Evolutionary conservation across 2,329 filamentous ascomycete species (phyloP).

Genomic region (Aspergillus sp.): DNA sequence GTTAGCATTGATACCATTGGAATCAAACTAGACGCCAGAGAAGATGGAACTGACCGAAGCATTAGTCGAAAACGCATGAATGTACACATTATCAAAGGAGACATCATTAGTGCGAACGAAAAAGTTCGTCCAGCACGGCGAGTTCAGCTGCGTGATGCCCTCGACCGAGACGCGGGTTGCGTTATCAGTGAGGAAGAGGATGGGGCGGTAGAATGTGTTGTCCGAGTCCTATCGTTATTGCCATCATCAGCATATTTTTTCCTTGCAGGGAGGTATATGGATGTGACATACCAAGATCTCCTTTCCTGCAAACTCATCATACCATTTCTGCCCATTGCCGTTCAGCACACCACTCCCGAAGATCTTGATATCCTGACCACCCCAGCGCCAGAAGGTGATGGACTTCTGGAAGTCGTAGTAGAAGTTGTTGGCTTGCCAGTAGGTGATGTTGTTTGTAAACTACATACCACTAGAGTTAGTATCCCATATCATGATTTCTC

Average conservation of each 20-base stretch:
- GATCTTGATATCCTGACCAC: conserved; percentile 62
- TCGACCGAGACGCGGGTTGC: conserved; percentile 59
- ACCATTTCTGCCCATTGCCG: conserved; percentile 57
- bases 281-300: conserved; percentile 34
- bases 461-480: conserved; percentile 18
- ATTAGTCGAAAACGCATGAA: conserved; percentile 57
- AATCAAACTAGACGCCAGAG: not conserved
- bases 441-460: conserved; percentile 51
- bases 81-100: conserved; percentile 56
- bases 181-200: conserved; percentile 64
- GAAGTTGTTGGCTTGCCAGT: conserved; percentile 55
- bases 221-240: conserved; percentile 44
- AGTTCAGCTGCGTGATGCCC: conserved; percentile 62
- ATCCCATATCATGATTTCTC: not conserved
- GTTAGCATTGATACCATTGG: not conserved
- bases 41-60: conserved; percentile 30
- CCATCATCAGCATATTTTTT: not conserved
- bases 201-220: conserved; percentile 60
- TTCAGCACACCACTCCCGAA: conserved; percentile 60
- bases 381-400: conserved; percentile 66
- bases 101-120: conserved; percentile 60
- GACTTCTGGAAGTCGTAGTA: conserved; percentile 56
- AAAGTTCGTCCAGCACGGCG: conserved; percentile 66
- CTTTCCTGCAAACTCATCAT: conserved; percentile 50
- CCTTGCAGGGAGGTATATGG: too few relatives aligned